phyloP scores from a whole-genome alignment of 129 eudicot species.

The Lactuca sativa region DNA sequence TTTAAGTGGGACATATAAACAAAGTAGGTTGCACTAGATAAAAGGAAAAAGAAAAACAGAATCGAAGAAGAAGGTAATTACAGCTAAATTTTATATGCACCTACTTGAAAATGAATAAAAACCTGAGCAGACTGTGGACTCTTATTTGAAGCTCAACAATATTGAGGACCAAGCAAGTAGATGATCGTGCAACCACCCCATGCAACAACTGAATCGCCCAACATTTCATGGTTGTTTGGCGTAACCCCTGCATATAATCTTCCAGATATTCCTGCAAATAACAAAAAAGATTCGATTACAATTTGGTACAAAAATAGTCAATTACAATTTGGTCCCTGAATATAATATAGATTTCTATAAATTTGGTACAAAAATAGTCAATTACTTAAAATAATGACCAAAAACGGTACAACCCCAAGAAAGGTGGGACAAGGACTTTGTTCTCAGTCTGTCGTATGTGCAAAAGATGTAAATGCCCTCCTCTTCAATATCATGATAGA shows the following conservation, averaged over 20 bases:
- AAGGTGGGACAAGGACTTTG: neutral
- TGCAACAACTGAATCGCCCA: constrained; percentile 84
- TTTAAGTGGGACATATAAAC: too few species aligned
- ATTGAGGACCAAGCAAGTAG: constrained; percentile 87
- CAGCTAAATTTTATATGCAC: too few species aligned
- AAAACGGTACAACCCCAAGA: too few species aligned
- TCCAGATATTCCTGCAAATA: constrained; percentile 78
- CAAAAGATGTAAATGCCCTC: neutral
- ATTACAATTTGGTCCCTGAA: neutral
- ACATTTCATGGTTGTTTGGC: constrained; percentile 52
- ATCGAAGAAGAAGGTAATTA: too few species aligned
- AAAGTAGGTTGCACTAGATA: too few species aligned
- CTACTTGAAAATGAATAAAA: neutral
- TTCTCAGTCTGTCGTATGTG: neutral
- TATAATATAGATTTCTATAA: too few species aligned
- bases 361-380: too few species aligned
- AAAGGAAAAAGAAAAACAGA: neutral
- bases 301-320: too few species aligned
- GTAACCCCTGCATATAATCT: constrained; percentile 58
- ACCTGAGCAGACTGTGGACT: constrained; percentile 58
- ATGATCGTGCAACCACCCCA: constrained; percentile 99
- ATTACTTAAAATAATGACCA: too few species aligned
- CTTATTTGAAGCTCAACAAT: constrained; percentile 69
- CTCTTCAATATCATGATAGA: neutral
- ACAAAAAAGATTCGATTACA: neutral